phyloP scores from a whole-genome alignment of 164 flowering plant species.

The Vitis vinifera region ASM3070453v1 NC_081822.1:3322001-3322500 shows the following conservation, averaged over 20 bases:
- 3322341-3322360: neutral
- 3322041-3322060: neutral
- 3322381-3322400: neutral
- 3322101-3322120: conserved; percentile 1
- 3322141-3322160: neutral
- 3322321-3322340: neutral
- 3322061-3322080: neutral
- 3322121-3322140: neutral
- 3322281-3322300: too few species aligned
- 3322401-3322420: too few species aligned
- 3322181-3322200: neutral
- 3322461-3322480: too few species aligned
- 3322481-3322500: too few species aligned
- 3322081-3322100: conserved; percentile 3
- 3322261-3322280: neutral
- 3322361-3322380: neutral
- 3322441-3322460: too few species aligned
- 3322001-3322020: neutral
- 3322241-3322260: neutral
- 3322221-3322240: neutral
- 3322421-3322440: too few species aligned
- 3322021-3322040: neutral
- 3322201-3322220: neutral
- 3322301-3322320: neutral
- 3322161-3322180: neutral